A percentile compares a stretch with the other conserved stretches of the same genome.
Conservation (phyloP, 805 yeast genomes). For the Barnettozyma sucrosica region DNA sequence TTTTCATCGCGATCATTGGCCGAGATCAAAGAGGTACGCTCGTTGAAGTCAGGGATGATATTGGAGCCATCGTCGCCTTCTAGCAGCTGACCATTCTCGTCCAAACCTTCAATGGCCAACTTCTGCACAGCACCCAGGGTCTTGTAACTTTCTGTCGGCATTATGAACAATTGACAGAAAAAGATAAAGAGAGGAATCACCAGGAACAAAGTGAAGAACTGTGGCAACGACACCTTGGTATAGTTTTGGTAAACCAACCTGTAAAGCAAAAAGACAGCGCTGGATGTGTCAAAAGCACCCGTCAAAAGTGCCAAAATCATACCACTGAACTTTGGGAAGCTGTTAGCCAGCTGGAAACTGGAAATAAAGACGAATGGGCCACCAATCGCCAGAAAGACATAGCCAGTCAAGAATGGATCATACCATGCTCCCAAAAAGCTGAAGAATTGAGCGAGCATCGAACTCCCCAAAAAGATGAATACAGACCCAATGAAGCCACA, state of each 20-base stretch:
- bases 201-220: conserved; percentile 63
- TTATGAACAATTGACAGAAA: conserved; percentile 64
- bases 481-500: conserved; percentile 71
- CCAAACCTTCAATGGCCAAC: conserved; percentile 66
- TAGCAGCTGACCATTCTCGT: conserved; percentile 54
- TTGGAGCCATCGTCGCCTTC: conserved; percentile 35
- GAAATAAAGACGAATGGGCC: conserved; percentile 94
- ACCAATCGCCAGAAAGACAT: conserved; percentile 72
- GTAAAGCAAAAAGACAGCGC: conserved; percentile 79
- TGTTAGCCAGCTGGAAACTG: conserved; percentile 82
- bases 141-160: conserved; percentile 77
- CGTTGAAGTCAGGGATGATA: conserved; percentile 41
- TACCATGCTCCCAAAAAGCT: conserved; percentile 18
- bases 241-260: conserved; percentile 51
- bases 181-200: conserved; percentile 75
- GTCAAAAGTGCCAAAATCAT: conserved; percentile 75
- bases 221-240: conserved; percentile 36
- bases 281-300: conserved; percentile 91
- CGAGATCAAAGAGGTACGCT: conserved; percentile 28
- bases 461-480: conserved; percentile 52
- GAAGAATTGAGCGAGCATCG: conserved; percentile 38
- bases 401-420: conserved; percentile 74
- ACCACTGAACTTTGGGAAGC: conserved; percentile 80
- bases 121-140: conserved; percentile 64
- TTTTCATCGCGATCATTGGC: conserved; percentile 9